These are phyloP conservation scores for Pochonia chlamydosporia DNA, from an alignment of 2,329 filamentous ascomycete species.

Conservation along the genomic window DNA sequence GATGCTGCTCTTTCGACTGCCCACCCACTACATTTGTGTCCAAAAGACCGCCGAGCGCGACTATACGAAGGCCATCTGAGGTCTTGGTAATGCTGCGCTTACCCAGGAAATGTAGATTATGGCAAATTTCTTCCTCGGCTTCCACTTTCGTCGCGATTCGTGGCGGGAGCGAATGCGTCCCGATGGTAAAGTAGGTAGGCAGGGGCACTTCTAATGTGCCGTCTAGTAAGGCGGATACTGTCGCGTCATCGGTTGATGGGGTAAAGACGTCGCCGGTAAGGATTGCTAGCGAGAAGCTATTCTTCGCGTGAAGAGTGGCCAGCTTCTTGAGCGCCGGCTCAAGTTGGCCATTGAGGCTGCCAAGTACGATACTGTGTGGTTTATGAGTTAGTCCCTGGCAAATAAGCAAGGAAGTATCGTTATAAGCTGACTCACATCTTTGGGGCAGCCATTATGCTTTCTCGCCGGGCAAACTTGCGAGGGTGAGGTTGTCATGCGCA, in stretches of 20 bases:
- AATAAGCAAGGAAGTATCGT: neutral
- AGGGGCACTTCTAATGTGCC: constrained; percentile 72
- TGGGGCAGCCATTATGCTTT: constrained; percentile 35
- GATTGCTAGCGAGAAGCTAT: constrained; percentile 80
- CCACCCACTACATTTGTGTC: constrained; percentile 56
- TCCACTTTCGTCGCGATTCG: constrained; percentile 68
- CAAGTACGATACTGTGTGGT: constrained; percentile 64
- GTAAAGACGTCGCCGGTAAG: constrained; percentile 79
- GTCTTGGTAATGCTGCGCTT: constrained; percentile 86
- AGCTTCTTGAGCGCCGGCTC: constrained; percentile 74
- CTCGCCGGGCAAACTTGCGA: neutral
- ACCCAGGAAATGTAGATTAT: constrained; percentile 86
- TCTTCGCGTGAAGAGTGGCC: constrained; percentile 74
- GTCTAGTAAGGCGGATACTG: constrained; percentile 58
- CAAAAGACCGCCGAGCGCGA: constrained; percentile 73
- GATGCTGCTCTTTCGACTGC: constrained; percentile 64
- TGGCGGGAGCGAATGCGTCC: constrained; percentile 63
- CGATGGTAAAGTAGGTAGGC: constrained; percentile 87
- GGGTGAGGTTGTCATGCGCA: neutral
- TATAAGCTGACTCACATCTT: constrained; percentile 36
- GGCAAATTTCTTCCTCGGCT: constrained; percentile 68
- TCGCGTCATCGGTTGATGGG: constrained; percentile 50
- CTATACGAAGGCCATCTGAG: constrained; percentile 80
- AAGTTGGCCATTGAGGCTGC: constrained; percentile 75
- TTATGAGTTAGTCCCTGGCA: neutral